Base-by-base conservation (phyloP, 306 rosid species). In the Castanospermum australe region DNA sequence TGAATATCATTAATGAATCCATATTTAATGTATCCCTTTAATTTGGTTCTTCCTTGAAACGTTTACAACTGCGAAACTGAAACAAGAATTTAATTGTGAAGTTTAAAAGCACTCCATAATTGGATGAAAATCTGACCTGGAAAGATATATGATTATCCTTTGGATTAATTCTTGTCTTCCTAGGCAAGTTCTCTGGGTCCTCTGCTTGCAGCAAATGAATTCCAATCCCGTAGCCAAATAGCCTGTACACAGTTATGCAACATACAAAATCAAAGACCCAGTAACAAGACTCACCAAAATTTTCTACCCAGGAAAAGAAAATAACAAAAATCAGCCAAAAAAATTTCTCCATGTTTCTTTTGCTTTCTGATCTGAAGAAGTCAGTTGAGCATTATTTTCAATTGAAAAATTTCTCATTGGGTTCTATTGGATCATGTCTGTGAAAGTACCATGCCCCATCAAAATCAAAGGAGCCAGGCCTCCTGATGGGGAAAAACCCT, bases 61-160 rank as follows among this genome's bases (percentile, higher is more conserved):
- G 20, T 6, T 7, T 20, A 0, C 28, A 68, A 7, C 18, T 17
- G 3, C 44, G 5, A 70, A 78, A 41, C 38, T 33, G 6, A 47
- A 54, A 15, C 30, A 57, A 52, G 25, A 14, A 35, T 64, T 7
- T 65, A 5, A 60, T 30, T 30, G 21, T 60, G 21, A 36, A 28
- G 7, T 28, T 5, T 20, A 1, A 60, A 9, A 56, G 22, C 0
- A 50, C 1, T 1, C 30, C 30, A 3, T 17, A 10, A 5, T 38
- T 15, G 3, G 28, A 17, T 0, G 1, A 3, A 80, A 63, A 73
- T 14, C 70, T 67, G 35, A 92, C 97, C 99, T 95, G 98, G 60
- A 95, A 95, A 21, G 99, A 95, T 39, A 95, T 91, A 17, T 95
- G 99, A 84, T 88, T 95, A 65, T 95, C 99, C 86, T 95, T 95